phyloP scores from a whole-genome alignment of 2,329 filamentous ascomycete genomes.

The Colletotrichum aenigma region DNA sequence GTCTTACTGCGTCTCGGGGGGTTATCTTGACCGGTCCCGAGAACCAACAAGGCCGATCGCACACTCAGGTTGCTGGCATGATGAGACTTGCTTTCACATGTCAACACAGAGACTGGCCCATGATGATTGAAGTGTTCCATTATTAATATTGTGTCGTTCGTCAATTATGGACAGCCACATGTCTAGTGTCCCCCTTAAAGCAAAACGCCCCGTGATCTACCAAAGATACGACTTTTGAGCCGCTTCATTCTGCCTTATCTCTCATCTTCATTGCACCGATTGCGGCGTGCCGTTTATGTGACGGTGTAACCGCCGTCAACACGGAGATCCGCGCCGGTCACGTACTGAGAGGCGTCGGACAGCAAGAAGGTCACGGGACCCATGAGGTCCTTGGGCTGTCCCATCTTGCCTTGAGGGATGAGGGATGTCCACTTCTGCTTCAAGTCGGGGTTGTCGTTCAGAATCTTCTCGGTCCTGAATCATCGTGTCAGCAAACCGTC shows the following conservation, averaged over 20 bases:
- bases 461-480: slow-evolving; percentile 84
- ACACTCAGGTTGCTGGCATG: not conserved
- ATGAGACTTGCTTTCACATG: not conserved
- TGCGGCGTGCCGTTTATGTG: slow-evolving; percentile 52
- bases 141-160: not conserved
- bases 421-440: slow-evolving; percentile 89
- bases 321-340: slow-evolving; percentile 74
- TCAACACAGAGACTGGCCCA: not conserved
- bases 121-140: not conserved
- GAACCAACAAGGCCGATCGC: not conserved
- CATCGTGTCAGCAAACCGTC: not conserved
- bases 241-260: not conserved
- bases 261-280: not conserved
- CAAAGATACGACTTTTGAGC: not conserved
- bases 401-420: slow-evolving; percentile 94
- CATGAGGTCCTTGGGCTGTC: slow-evolving; percentile 88
- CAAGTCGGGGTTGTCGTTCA: slow-evolving; percentile 90
- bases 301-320: slow-evolving; percentile 92
- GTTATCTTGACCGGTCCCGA: not conserved
- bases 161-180: not conserved
- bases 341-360: slow-evolving; percentile 78
- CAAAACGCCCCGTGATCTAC: not conserved
- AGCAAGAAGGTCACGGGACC: slow-evolving; percentile 88
- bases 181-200: not conserved
- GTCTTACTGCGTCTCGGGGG: not conserved